Evolutionary conservation across 106 monocot genomes (phyloP), one percentile per base, ranked within the genome.

Genomic region (Agapanthus africanus): DNA sequence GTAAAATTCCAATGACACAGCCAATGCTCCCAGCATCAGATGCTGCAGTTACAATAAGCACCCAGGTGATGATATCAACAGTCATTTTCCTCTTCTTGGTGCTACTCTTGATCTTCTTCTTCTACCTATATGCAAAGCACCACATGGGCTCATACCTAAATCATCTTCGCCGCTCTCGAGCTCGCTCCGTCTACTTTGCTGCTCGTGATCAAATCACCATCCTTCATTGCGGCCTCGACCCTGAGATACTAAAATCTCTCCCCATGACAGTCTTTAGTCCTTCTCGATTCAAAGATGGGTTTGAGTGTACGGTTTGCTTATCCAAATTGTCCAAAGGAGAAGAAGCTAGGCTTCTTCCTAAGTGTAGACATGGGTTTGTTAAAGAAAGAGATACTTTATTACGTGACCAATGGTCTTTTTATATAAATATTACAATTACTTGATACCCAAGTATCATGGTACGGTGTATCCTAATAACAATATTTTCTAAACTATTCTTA

Each of bases 281-380:
- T 13, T 21, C 30, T 3, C 50, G 61, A 11, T 67, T 52, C 16
- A 54, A 69, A n/a, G 69, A 63, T 0, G 69, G 62, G n/a, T 25
- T 62, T n/a, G 79, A 79, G 26, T 79, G 79, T 68, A 31, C 79
- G 7, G 73, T 79, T 8, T 79, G 79, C 31, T 73, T 79, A 7
- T 51, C 25, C 22, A 73, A 79, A 69, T 16, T 79, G 1, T 38
- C 67, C 19, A 72, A 79, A 0, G 69, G 79, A 7, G 79, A 79
- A 32, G 11, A 72, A 21, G 73, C 41, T 26, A 71, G 86, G 30
- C 27, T 86, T 22, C 82, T 86, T 57, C 82, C 86, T 4, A 71
- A 71, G 36, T 82, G 82, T 76, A 74, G 14, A 34, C 57, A 2
- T 28, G 65, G n/a, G 38, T 7, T 68, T 75, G n/a, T n/a, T n/a